Percentiles rank a stretch among this genome's conserved stretches.
Conservation (phyloP, 108 stramenopile genomes). For the Pinguiococcus pyrenoidosus region DNA sequence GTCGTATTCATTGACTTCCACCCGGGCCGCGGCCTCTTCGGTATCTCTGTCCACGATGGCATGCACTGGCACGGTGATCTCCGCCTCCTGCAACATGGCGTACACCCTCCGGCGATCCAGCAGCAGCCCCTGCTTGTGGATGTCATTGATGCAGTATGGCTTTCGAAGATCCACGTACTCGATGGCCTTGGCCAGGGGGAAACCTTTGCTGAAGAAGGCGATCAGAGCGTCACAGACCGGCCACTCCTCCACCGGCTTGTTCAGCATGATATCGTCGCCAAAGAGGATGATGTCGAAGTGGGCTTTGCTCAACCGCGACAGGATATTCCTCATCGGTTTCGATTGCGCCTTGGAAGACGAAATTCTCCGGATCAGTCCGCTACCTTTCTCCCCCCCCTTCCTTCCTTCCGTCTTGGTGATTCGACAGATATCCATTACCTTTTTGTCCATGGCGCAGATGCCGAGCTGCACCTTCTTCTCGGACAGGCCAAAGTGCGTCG, state of each 20-base stretch:
- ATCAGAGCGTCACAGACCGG: conserved; percentile 81
- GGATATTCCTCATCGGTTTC: conserved; percentile 93
- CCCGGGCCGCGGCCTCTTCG: background rate
- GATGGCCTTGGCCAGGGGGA: conserved; percentile 81
- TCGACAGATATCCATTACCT: too few species aligned
- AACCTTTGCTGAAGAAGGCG: conserved; percentile 81
- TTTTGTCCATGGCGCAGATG: conserved; percentile 92
- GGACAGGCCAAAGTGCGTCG: background rate
- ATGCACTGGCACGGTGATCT: conserved; percentile 12
- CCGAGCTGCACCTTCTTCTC: conserved; percentile 59
- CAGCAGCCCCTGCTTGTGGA: conserved; percentile 65
- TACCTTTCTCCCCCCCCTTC: background rate
- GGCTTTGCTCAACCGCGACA: conserved; percentile 42
- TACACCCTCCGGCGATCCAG: conserved; percentile 84
- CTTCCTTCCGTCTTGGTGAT: too few species aligned
- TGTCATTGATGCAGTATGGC: conserved; percentile 79
- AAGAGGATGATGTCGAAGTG: conserved; percentile 72
- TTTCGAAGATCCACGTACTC: conserved; percentile 69
- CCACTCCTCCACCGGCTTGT: conserved; percentile 79
- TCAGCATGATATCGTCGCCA: conserved; percentile 72
- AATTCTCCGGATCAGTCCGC: conserved; percentile 27
- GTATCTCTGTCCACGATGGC: conserved; percentile 4
- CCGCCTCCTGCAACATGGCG: conserved; percentile 14
- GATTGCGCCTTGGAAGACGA: too few species aligned
- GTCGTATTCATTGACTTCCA: conserved; percentile 11